Conservation (phyloP, 495 filamentous ascomycete genomes). For the Chaetomium fimeti region DNA sequence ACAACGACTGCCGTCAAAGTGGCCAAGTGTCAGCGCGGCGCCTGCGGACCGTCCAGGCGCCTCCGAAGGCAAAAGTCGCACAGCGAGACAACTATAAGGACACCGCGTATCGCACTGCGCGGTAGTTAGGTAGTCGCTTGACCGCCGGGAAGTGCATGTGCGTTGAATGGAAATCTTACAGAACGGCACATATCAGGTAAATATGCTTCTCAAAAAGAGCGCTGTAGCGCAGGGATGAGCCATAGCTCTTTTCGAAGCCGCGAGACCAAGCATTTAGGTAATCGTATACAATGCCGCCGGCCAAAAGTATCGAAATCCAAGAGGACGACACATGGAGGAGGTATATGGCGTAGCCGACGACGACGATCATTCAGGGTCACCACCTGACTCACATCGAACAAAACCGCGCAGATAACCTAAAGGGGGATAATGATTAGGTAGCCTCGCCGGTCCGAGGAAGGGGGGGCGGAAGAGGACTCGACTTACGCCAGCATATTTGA, state of each 20-base stretch:
- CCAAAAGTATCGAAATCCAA: not conserved
- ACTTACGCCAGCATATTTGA: not conserved
- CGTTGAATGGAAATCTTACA: not conserved
- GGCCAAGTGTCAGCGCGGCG: too few species aligned
- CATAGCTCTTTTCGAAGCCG: too few species aligned
- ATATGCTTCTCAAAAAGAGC: not conserved
- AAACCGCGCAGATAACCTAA: not conserved
- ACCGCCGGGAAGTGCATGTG: not conserved
- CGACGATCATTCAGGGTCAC: not conserved
- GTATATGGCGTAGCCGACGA: not conserved
- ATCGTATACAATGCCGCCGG: not conserved
- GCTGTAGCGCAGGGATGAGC: not conserved
- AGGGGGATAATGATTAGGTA: not conserved
- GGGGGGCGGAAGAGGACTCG: not conserved
- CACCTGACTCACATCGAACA: not conserved
- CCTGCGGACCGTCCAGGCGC: too few species aligned
- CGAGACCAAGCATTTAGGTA: too few species aligned
- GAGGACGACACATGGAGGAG: constrained; percentile 2
- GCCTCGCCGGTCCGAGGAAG: not conserved
- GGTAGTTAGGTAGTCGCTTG: not conserved
- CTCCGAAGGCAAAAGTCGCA: not conserved
- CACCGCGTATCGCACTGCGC: not conserved
- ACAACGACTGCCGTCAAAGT: too few species aligned
- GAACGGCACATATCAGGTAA: not conserved
- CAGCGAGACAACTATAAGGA: not conserved